phyloP scores from a whole-genome alignment of 2,329 filamentous ascomycete genomes.

The Calonectria pseudoturangicola region DNA sequence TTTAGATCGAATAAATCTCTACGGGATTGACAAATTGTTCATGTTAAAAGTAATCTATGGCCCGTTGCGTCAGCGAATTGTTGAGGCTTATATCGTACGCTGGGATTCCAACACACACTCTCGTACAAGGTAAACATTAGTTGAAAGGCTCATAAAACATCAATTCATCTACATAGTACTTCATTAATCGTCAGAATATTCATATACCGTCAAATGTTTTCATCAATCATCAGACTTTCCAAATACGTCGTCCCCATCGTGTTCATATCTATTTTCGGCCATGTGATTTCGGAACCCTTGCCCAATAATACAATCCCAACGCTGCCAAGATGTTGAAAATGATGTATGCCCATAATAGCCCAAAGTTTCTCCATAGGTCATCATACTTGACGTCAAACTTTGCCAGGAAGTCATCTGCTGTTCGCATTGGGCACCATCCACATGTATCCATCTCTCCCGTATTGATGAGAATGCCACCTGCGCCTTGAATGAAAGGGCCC shows the following conservation, averaged over 20 bases:
- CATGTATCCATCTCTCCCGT: conserved; percentile 68
- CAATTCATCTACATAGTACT: too few species aligned
- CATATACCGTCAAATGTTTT: neutral
- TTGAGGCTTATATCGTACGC: too few species aligned
- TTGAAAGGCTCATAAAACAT: too few species aligned
- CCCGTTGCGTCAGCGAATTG: too few species aligned
- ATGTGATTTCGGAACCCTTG: conserved; percentile 63
- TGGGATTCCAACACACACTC: too few species aligned
- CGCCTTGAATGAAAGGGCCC: conserved; percentile 64
- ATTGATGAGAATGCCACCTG: conserved; percentile 74
- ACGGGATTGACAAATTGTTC: too few species aligned
- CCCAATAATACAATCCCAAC: conserved; percentile 72
- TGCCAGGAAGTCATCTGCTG: conserved; percentile 71
- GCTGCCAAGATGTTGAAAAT: conserved; percentile 74
- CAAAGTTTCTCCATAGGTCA: conserved; percentile 81
- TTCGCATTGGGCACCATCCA: conserved; percentile 71
- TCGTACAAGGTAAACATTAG: too few species aligned
- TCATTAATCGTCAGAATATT: too few species aligned
- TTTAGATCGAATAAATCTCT: too few species aligned
- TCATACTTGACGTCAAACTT: conserved; percentile 70
- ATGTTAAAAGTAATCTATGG: too few species aligned
- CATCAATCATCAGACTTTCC: neutral
- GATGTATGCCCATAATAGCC: conserved; percentile 75
- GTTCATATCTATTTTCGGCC: neutral
- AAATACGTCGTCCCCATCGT: neutral